These are phyloP conservation scores for Sporothrix curviconia DNA, from an alignment of 2,329 filamentous ascomycete species.

Conservation along the genomic window DNA sequence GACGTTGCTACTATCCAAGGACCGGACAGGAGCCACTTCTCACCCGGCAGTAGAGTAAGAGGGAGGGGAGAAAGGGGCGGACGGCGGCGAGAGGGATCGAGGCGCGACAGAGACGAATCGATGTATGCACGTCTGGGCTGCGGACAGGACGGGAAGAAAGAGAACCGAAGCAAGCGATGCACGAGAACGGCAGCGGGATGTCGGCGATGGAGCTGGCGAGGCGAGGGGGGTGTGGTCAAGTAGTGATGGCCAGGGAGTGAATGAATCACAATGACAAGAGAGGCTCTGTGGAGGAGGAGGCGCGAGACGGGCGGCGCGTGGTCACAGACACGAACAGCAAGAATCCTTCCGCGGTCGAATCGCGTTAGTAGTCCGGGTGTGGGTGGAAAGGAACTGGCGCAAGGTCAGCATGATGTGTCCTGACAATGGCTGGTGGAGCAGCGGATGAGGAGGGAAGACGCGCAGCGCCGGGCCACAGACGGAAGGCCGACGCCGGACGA, in stretches of 20 bases:
- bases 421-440: neutral
- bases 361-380: neutral
- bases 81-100: neutral
- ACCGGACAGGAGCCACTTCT: conserved; percentile 22
- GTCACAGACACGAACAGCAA: neutral
- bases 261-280: no score
- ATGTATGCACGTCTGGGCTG: neutral
- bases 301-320: neutral
- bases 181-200: neutral
- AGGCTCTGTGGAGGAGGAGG: neutral
- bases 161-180: neutral
- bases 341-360: neutral
- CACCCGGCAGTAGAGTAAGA: conserved; percentile 18
- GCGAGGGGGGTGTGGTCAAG: no score
- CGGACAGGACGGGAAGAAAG: neutral
- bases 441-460: neutral
- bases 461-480: neutral
- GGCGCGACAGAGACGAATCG: neutral
- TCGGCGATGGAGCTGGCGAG: neutral
- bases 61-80: neutral
- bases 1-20: conserved; percentile 20
- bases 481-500: no score
- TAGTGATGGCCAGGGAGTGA: no score
- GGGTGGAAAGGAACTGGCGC: neutral
- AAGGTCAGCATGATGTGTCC: conserved; percentile 1